Conservation (phyloP, 768 basidiomycete genomes). For the Tremella mesenterica region DNA sequence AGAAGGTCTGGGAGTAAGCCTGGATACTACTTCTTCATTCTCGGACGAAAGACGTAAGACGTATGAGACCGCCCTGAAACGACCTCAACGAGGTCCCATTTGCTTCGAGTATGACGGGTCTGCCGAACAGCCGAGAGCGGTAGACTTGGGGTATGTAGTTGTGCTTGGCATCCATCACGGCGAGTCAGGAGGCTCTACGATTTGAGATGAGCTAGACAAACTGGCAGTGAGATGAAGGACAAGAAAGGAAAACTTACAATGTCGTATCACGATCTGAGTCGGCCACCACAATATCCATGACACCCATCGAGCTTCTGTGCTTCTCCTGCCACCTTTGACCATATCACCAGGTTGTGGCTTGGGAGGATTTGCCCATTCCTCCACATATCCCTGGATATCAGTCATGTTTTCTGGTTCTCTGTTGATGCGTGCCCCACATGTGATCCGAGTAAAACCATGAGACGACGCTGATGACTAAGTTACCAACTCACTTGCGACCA, state of each 20-base stretch:
- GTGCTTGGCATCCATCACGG: too few species aligned
- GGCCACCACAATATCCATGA: conserved; percentile 43
- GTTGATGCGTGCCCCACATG: too few species aligned
- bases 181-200: too few species aligned
- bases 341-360: conserved; percentile 4
- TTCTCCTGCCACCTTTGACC: conserved; percentile 21
- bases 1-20: conserved; percentile 30
- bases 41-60: background rate
- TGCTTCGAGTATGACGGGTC: background rate
- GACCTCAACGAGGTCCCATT: too few species aligned
- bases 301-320: conserved; percentile 26
- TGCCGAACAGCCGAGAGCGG: too few species aligned
- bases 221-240: too few species aligned
- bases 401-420: background rate
- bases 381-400: conserved; percentile 36
- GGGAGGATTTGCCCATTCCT: conserved; percentile 44
- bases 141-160: too few species aligned
- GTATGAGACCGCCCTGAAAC: background rate
- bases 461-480: too few species aligned
- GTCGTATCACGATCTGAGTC: conserved; percentile 36
- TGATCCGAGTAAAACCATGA: too few species aligned
- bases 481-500: conserved; percentile 51
- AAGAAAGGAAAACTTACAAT: conserved; percentile 28
- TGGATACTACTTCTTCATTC: background rate
- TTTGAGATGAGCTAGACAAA: too few species aligned